Evolutionary conservation across 306 rosid species (phyloP).

Genomic region (Purshia tridentata): DNA sequence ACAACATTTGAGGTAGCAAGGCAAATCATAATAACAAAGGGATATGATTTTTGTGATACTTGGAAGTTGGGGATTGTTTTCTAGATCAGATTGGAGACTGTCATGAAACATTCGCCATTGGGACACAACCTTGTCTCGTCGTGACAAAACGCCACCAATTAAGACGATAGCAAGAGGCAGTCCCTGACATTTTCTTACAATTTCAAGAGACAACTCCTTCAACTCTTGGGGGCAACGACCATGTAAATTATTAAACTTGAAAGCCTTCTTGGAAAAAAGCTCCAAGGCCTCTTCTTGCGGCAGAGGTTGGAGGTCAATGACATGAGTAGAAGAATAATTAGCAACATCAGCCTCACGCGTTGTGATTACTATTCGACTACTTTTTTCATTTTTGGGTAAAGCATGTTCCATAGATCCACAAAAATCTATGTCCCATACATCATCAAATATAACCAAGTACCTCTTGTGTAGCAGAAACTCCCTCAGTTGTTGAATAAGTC

Average conservation of each 20-base stretch:
- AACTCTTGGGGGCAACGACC: neutral
- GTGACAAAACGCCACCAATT: neutral
- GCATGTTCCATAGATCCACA: constrained; percentile 9
- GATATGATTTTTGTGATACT: constrained; percentile 11
- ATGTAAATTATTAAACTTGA: neutral
- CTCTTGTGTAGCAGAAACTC: constrained; percentile 13
- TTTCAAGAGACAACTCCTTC: neutral
- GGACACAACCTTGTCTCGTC: neutral
- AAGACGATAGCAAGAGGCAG: neutral
- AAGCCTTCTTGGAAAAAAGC: constrained; percentile 13
- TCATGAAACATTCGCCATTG: constrained; percentile 5
- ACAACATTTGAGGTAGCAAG: constrained; percentile 27
- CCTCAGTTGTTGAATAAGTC: neutral
- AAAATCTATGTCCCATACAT: constrained; percentile 23
- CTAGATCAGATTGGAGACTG: constrained; percentile 13
- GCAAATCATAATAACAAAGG: constrained; percentile 20
- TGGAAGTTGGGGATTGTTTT: constrained; percentile 7
- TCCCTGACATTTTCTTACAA: neutral
- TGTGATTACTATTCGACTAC: constrained; percentile 15
- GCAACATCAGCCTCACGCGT: neutral
- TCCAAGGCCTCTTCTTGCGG: constrained; percentile 7
- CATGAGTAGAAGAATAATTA: neutral
- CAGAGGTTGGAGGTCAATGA: neutral
- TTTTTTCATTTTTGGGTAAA: neutral
- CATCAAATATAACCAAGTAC: constrained; percentile 23